phyloP scores from a whole-genome alignment of 2,329 filamentous ascomycete genomes.

The Colletotrichum sp. region DNA sequence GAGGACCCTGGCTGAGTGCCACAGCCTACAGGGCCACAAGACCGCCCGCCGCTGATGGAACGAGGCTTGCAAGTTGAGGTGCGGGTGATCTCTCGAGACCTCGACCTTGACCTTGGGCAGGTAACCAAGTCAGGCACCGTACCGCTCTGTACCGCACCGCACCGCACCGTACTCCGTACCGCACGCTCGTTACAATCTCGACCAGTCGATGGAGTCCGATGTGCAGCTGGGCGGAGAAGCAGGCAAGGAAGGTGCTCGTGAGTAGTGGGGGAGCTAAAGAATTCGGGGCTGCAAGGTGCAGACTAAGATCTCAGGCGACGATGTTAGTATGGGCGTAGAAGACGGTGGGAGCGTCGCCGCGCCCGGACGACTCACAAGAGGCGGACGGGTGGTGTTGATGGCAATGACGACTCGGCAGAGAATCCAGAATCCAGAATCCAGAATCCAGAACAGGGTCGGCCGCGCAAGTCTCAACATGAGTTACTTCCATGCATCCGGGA shows the following conservation, averaged over 20 bases:
- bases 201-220: constrained; percentile 1
- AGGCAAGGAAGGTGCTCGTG: background rate
- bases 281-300: background rate
- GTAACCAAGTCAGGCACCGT: background rate
- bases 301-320: constrained; percentile 12
- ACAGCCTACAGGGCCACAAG: background rate
- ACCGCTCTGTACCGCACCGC: background rate
- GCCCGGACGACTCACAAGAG: background rate
- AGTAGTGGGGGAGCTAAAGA: background rate
- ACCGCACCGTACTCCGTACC: background rate
- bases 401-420: background rate
- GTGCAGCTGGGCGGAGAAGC: background rate
- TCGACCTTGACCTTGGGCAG: background rate
- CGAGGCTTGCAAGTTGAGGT: background rate
- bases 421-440: background rate
- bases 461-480: background rate
- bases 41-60: background rate
- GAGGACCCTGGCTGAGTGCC: constrained; percentile 14
- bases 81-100: background rate
- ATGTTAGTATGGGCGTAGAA: background rate
- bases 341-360: background rate
- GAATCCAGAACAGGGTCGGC: background rate
- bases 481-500: constrained; percentile 1
- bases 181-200: background rate
- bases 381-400: background rate